A percentile compares a stretch with the other conserved stretches of the same genome.
phyloP scores from a whole-genome alignment of 495 filamentous ascomycete genomes.

The Aspergillus nanangensis region DNA sequence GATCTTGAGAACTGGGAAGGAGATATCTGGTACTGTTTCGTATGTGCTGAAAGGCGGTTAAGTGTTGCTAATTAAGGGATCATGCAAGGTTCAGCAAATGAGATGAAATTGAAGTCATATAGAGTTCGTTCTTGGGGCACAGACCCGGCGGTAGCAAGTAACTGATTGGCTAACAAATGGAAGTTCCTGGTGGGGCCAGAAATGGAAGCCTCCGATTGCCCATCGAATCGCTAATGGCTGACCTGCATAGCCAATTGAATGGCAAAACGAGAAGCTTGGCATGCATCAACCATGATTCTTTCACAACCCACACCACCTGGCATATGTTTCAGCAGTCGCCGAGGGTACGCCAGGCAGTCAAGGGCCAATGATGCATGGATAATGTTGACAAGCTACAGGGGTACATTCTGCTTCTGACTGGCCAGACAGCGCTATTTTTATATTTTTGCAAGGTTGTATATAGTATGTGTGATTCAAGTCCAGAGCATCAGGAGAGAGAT shows the following conservation, averaged over 20 bases:
- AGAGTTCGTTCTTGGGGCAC: slow-evolving; percentile 5
- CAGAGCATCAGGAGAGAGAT: too few relatives aligned
- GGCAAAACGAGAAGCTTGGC: slow-evolving; percentile 10
- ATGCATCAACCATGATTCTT: slow-evolving; percentile 6
- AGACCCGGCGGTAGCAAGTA: not conserved
- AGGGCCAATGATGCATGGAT: slow-evolving; percentile 5
- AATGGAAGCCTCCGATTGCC: not conserved
- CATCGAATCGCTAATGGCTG: slow-evolving; percentile 12
- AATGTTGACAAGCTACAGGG: not conserved
- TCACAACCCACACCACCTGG: not conserved
- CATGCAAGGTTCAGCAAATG: not conserved
- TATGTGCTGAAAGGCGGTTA: slow-evolving; percentile 13
- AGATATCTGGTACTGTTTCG: too few relatives aligned
- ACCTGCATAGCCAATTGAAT: not conserved
- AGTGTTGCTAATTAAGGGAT: slow-evolving; percentile 20
- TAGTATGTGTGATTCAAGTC: too few relatives aligned
- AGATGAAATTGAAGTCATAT: not conserved
- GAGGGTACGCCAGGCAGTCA: not conserved
- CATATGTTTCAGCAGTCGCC: slow-evolving; percentile 15
- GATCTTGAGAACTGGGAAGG: too few relatives aligned
- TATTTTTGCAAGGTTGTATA: too few relatives aligned
- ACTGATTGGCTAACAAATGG: not conserved
- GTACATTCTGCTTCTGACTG: not conserved
- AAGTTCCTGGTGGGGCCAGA: slow-evolving; percentile 7
- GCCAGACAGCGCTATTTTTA: not conserved